Percentiles rank a stretch among this genome's conserved stretches.
Conservation (phyloP, 1,139 yeast species). For the Suhomyces coccinellae region DNA sequence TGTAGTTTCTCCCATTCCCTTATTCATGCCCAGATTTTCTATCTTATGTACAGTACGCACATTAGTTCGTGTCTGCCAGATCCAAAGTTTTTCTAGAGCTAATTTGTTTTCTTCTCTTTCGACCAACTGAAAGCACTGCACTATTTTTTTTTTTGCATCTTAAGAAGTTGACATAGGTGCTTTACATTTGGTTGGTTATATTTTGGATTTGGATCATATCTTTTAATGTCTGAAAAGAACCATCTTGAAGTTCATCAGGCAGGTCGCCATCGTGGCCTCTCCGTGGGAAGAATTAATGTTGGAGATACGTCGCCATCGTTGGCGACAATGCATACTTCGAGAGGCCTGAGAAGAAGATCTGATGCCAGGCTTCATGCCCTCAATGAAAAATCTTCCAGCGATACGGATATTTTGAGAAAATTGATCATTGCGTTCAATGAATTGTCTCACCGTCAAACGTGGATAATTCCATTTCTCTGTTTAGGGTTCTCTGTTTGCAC, state of each 20-base stretch:
- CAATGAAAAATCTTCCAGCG: slow-evolving; percentile 31
- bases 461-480: slow-evolving; percentile 69
- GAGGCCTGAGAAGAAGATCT: slow-evolving; percentile 34
- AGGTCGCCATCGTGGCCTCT: slow-evolving; percentile 49
- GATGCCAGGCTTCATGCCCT: slow-evolving; percentile 36
- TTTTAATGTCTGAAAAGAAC: slow-evolving; percentile 6
- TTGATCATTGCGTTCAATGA: slow-evolving; percentile 59
- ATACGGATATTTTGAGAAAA: slow-evolving; percentile 47
- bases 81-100: neutral
- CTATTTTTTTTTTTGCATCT: no score
- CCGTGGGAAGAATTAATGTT: slow-evolving; percentile 56
- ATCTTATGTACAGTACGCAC: neutral
- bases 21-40: neutral
- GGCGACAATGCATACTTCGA: slow-evolving; percentile 46
- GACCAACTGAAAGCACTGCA: neutral
- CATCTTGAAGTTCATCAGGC: slow-evolving; percentile 9
- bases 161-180: neutral
- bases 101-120: neutral
- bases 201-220: no score
- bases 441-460: slow-evolving; percentile 67
- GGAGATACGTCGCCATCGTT: slow-evolving; percentile 60
- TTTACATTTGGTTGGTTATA: neutral
- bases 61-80: neutral
- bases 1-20: neutral
- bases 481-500: slow-evolving; percentile 37